These are phyloP conservation scores for Dendrothele bispora DNA, from an alignment of 768 basidiomycete genomes.

Conservation along the genomic window DNA sequence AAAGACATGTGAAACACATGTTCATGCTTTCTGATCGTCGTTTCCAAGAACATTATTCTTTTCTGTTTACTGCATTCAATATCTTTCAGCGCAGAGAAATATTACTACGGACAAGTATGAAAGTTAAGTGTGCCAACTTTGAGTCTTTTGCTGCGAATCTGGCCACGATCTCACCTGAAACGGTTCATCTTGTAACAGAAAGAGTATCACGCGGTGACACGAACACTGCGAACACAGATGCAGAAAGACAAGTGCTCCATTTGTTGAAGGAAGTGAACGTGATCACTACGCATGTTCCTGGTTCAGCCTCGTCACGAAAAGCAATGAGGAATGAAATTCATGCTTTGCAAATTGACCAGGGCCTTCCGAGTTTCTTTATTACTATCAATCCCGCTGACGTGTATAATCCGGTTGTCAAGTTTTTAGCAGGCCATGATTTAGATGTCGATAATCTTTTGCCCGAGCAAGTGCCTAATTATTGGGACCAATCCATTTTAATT, in stretches of 20 bases:
- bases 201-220: constrained; percentile 18
- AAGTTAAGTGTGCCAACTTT: constrained; percentile 23
- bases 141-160: constrained; percentile 22
- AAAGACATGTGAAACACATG: constrained; percentile 34
- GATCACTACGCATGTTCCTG: constrained; percentile 23
- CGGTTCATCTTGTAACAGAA: constrained; percentile 22
- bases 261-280: constrained; percentile 21
- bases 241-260: constrained; percentile 27
- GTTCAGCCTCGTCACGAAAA: constrained; percentile 26
- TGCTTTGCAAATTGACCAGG: constrained; percentile 29
- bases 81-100: constrained; percentile 33
- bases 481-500: constrained; percentile 31
- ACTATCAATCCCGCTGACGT: constrained; percentile 47
- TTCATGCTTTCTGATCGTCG: too few relatives aligned
- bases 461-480: constrained; percentile 25
- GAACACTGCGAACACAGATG: constrained; percentile 12
- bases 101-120: too few relatives aligned
- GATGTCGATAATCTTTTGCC: constrained; percentile 30
- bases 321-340: constrained; percentile 38
- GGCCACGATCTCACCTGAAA: constrained; percentile 19
- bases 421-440: constrained; percentile 35
- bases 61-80: constrained; percentile 42
- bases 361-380: constrained; percentile 40
- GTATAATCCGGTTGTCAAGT: constrained; percentile 39
- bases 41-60: constrained; percentile 40